phyloP scores from a whole-genome alignment of 2,329 filamentous ascomycete species.

The Scytalidium lignicola region DNA sequence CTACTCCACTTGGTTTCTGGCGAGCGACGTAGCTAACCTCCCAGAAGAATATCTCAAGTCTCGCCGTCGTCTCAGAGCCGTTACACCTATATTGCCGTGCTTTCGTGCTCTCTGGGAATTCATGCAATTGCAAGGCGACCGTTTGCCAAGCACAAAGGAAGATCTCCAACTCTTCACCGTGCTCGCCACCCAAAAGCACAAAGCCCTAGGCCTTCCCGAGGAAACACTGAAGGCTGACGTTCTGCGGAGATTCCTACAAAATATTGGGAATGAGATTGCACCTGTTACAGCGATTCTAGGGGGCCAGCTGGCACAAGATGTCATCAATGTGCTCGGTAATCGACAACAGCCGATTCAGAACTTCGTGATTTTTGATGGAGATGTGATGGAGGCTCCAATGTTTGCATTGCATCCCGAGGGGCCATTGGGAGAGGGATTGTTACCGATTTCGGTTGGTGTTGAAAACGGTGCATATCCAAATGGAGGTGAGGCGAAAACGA shows the following conservation, averaged over 20 bases:
- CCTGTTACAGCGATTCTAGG: slow-evolving; percentile 87
- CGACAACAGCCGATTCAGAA: slow-evolving; percentile 96
- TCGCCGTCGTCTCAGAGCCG: slow-evolving; percentile 63
- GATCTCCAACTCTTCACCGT: slow-evolving; percentile 75
- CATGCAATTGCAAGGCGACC: slow-evolving; percentile 50
- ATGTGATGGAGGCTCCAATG: slow-evolving; percentile 69
- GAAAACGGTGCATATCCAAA: slow-evolving; percentile 15
- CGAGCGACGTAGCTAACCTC: slow-evolving; percentile 69
- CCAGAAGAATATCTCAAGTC: slow-evolving; percentile 64
- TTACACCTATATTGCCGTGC: slow-evolving; percentile 81
- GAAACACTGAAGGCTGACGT: slow-evolving; percentile 67
- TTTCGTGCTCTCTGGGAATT: slow-evolving; percentile 90
- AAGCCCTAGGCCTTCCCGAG: slow-evolving; percentile 63
- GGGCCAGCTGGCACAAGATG: slow-evolving; percentile 87
- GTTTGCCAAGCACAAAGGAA: slow-evolving; percentile 49
- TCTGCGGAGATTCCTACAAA: slow-evolving; percentile 79
- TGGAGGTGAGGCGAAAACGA: slow-evolving; percentile 9
- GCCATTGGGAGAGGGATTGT: slow-evolving; percentile 43
- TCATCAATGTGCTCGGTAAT: slow-evolving; percentile 90
- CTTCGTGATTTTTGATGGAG: slow-evolving; percentile 85
- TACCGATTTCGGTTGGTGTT: slow-evolving; percentile 27
- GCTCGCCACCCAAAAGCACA: slow-evolving; percentile 72
- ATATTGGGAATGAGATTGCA: slow-evolving; percentile 76
- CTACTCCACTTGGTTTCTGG: slow-evolving; percentile 84
- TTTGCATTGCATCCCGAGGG: slow-evolving; percentile 75